Evolutionary conservation across 768 basidiomycete species (phyloP).

Genomic region (Lentinus brumalis): DNA sequence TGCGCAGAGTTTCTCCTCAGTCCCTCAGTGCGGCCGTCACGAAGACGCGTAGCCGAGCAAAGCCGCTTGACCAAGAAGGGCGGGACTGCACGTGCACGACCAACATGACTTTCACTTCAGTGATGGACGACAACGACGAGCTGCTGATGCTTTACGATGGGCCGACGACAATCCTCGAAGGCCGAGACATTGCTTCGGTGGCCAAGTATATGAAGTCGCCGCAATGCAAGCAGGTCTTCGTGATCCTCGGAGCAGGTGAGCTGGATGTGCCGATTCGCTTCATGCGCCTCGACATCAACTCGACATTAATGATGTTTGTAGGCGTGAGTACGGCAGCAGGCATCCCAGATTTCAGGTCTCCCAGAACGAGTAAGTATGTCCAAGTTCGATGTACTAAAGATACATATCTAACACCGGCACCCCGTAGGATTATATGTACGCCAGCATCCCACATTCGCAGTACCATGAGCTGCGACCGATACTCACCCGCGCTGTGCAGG

Average conservation of each 20-base stretch:
- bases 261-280: slow-evolving; percentile 15
- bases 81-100: not conserved
- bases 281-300: not conserved
- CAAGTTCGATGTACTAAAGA: not conserved
- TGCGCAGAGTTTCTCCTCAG: no score
- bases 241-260: slow-evolving; percentile 77
- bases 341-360: slow-evolving; percentile 56
- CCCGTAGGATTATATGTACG: slow-evolving; percentile 32
- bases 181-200: slow-evolving; percentile 45
- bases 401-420: not conserved
- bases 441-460: not conserved
- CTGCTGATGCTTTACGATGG: slow-evolving; percentile 26
- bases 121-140: slow-evolving; percentile 17
- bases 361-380: slow-evolving; percentile 37
- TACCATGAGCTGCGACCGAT: not conserved
- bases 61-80: no score
- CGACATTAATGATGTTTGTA: slow-evolving; percentile 9
- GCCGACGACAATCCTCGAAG: slow-evolving; percentile 33
- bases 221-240: slow-evolving; percentile 64
- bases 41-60: no score
- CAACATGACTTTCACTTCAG: not conserved
- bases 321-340: slow-evolving; percentile 46
- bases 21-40: no score
- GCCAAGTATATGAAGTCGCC: slow-evolving; percentile 72
- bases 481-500: slow-evolving; percentile 45